Evolutionary conservation across 1,284 basidiomycete genomes (phyloP), one percentile per base, ranked within the genome.

Genomic region (Amylostereum chailletii): DNA sequence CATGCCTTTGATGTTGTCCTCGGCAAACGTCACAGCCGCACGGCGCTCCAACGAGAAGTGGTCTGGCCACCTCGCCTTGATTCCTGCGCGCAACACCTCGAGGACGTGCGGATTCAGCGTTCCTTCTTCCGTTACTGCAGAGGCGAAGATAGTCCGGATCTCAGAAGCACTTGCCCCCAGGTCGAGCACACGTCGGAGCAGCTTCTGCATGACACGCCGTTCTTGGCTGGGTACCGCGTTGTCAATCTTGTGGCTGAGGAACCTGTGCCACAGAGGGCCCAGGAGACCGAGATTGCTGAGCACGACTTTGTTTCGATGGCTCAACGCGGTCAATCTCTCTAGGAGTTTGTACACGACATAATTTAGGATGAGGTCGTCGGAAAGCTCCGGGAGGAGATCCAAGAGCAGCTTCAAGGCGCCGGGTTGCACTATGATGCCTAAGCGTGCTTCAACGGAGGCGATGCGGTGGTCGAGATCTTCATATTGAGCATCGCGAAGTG

Each of bases 1-100:
- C 42, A 87, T 59, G 0, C 76, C 75, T 50, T 71, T 75, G 40
- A 65, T 58, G 31, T 59, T 63, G 32, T 69, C 66, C 43, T 79
- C 71, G 0, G 62, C 62, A 26, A 80, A 58, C 2, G 70, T 65
- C 2, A 87, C 55, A 2, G 73, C 65, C 2, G 83, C 75, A 4
- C 66, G 61, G 2, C 72, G 71, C 59, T 80, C 79, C 55, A 90
- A 65, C 3, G 80, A 85, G 53, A 89, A 76, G 58, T 90, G 86
- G 51, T 80, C 75, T 0, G 82, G 77, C 86, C 86, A 89, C 32
- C 78, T 74, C 42, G 80, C 78, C 61, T 77, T 83, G 71, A 86
- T 79, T 0, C 77, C 78, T 34, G 75, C 71, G 6, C 83, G 75
- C 48, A 89, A 70, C 27, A 87, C 63, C 45, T 89, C 86, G 40